Percentiles rank a stretch among this genome's conserved stretches.
phyloP scores from a whole-genome alignment of 192 early-diverging fungal genomes.

The Linnemannia exigua region DNA sequence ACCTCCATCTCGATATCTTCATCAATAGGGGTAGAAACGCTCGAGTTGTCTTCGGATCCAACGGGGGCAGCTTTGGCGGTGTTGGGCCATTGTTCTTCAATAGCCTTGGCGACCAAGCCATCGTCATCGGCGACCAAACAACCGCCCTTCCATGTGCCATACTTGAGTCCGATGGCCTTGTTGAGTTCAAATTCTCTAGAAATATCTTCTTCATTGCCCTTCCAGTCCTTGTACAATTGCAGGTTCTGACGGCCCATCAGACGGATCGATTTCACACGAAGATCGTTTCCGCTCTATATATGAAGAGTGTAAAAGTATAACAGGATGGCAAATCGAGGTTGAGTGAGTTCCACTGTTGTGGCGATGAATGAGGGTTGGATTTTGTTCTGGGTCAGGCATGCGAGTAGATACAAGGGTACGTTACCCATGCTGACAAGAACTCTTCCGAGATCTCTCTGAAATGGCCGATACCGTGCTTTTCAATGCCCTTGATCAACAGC shows the following conservation, averaged over 20 bases:
- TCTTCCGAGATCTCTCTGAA: constrained; percentile 89
- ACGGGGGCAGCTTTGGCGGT: not conserved
- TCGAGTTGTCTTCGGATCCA: constrained; percentile 29
- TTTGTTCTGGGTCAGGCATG: too few species aligned
- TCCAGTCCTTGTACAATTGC: constrained; percentile 90
- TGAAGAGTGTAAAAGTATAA: not conserved
- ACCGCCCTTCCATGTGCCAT: constrained; percentile 84
- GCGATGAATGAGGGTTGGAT: not conserved
- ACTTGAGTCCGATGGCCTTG: constrained; percentile 82
- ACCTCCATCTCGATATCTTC: constrained; percentile 56
- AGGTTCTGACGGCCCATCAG: constrained; percentile 90
- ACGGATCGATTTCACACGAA: constrained; percentile 87
- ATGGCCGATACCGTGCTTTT: constrained; percentile 88
- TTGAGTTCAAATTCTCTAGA: constrained; percentile 82
- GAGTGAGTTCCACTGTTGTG: not conserved
- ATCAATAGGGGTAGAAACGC: constrained; percentile 39
- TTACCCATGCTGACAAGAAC: constrained; percentile 83
- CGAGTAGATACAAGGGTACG: constrained; percentile 10
- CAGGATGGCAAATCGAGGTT: not conserved
- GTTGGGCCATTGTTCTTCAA: constrained; percentile 55
- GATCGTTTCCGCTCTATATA: constrained; percentile 76
- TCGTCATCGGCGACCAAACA: constrained; percentile 88
- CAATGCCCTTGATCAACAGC: constrained; percentile 85
- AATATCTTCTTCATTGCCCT: constrained; percentile 78
- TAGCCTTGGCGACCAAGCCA: constrained; percentile 71